Base-by-base conservation (phyloP, 306 rosid genomes). In the Sophora flavescens region DNA sequence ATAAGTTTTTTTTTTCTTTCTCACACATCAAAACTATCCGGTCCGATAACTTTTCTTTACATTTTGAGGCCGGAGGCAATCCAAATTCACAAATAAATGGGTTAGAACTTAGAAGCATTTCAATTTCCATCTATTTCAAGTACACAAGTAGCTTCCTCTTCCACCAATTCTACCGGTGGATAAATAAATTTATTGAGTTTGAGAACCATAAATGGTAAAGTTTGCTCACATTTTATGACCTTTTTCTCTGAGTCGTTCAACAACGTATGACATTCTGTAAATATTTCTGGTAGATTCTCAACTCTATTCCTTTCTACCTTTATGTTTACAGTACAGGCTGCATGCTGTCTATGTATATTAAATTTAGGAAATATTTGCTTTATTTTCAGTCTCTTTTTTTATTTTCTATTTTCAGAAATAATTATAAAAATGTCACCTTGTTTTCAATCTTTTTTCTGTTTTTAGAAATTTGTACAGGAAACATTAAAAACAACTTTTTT, bases 111-210 rank as follows among this genome's bases (percentile, higher is more conserved):
- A 6, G n/a, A 38, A 39, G 39, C 18, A 79, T 14, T 74, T 74
- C 64, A 73, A 65, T 57, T 18, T 57, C 62, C 22, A 63, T 18
- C n/a, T 50, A 68, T 30, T 30, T 17, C n/a, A 71, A 61, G 45
- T 62, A 53, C 35, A 0, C 14, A 47, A 10, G 32, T 9, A 17
- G 6, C 28, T n/a, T n/a, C n/a, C n/a, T n/a, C n/a, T n/a, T n/a
- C n/a, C n/a, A n/a, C n/a, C n/a, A n/a, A n/a, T n/a, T n/a, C n/a
- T n/a, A n/a, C n/a, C n/a, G n/a, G n/a, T n/a, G n/a, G n/a, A n/a
- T n/a, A n/a, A n/a, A n/a, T n/a, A n/a, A n/a, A n/a, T 80, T 75
- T 70, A 70, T 76, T 83, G 63, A 51, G n/a, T 67, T n/a, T 68
- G 80, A 47, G 59, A 18, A 42, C 44, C 52, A 35, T 39, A 53